These are phyloP conservation scores for Fusarium protoensiforme DNA, from an alignment of 2,329 filamentous ascomycete genomes.

Conservation along the genomic window DNA sequence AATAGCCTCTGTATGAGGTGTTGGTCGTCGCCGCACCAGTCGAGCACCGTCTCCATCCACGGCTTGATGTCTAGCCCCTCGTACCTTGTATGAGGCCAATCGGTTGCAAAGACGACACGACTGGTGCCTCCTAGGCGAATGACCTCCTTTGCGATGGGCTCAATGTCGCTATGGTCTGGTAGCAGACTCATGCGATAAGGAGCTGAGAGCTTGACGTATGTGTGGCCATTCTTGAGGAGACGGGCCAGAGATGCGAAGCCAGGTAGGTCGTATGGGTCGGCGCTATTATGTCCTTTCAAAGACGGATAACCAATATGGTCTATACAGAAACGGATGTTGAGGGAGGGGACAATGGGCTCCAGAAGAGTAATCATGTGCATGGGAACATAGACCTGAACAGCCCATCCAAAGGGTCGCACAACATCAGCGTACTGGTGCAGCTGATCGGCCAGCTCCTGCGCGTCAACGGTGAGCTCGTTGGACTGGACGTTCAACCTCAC, in stretches of 20 bases:
- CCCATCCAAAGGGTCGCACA: conserved; percentile 64
- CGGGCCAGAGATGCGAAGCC: conserved; percentile 53
- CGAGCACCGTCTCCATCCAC: conserved; percentile 60
- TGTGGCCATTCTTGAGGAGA: conserved; percentile 59
- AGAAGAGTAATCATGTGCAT: conserved; percentile 61
- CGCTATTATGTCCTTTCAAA: conserved; percentile 43
- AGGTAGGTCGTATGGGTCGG: conserved; percentile 35
- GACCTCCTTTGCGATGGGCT: conserved; percentile 61
- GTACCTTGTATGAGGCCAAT: conserved; percentile 74
- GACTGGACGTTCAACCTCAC: conserved; percentile 70
- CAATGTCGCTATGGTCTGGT: conserved; percentile 55
- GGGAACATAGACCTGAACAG: conserved; percentile 67
- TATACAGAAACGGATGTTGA: conserved; percentile 65
- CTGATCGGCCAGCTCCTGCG: conserved; percentile 52
- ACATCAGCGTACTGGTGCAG: conserved; percentile 61
- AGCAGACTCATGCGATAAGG: conserved; percentile 65
- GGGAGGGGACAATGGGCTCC: conserved; percentile 58
- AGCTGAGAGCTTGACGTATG: conserved; percentile 69
- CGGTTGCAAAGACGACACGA: conserved; percentile 67
- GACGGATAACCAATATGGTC: conserved; percentile 68
- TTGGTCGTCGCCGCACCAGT: conserved; percentile 61
- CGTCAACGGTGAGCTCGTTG: conserved; percentile 54
- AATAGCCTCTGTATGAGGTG: conserved; percentile 62
- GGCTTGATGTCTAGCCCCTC: conserved; percentile 63
- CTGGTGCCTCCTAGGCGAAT: conserved; percentile 53